Evolutionary conservation across 2,329 filamentous ascomycete species (phyloP).

Genomic region (Phyllosticta ampelicida): DNA sequence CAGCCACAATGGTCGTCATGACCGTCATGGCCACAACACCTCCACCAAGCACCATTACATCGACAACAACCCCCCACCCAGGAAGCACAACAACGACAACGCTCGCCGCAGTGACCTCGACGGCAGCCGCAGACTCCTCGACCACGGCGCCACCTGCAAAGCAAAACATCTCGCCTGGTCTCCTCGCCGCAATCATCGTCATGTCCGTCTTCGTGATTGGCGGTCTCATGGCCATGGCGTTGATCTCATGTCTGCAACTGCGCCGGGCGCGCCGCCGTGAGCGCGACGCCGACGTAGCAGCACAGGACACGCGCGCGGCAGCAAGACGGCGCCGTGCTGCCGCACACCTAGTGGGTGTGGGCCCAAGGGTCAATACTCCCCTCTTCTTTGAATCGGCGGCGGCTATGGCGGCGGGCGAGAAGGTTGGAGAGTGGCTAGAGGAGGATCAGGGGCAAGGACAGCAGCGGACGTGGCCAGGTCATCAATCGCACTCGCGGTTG

Average conservation of each 20-base stretch:
- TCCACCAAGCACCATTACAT: not conserved
- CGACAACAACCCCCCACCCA: not conserved
- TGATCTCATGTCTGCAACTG: not conserved
- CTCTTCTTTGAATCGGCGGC: not conserved
- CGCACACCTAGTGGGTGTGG: not conserved
- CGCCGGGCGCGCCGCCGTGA: not conserved
- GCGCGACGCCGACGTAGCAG: not conserved
- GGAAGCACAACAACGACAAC: not conserved
- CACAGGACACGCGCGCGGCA: not conserved
- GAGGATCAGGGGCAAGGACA: not conserved
- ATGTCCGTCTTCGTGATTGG: not conserved
- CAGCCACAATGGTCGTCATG: not conserved
- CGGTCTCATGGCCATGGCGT: not conserved
- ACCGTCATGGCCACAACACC: not conserved
- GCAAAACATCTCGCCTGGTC: not conserved
- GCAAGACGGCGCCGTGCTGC: not conserved
- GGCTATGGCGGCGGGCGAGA: not conserved
- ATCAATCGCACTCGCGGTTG: not conserved
- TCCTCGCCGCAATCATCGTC: not conserved
- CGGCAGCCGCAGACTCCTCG: not conserved
- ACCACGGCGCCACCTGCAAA: not conserved
- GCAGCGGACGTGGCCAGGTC: not conserved
- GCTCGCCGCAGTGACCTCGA: not conserved
- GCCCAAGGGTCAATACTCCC: not conserved
- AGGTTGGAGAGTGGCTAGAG: not conserved